Conservation (phyloP, 2,329 filamentous ascomycete genomes). For the Tolypocladium tropicale region DNA sequence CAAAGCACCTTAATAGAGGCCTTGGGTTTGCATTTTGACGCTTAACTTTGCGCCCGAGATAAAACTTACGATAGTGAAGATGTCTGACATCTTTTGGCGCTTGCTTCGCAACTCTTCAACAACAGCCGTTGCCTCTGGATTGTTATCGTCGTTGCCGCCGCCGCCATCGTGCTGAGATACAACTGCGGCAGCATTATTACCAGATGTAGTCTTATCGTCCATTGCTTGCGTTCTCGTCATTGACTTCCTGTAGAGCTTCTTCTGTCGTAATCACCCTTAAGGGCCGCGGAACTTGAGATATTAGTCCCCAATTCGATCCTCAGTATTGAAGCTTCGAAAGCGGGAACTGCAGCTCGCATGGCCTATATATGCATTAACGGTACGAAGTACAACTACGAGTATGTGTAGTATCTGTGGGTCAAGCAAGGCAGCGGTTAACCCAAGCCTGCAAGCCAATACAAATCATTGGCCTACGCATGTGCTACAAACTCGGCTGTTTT, state of each 20-base stretch:
- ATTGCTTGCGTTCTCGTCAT: background rate
- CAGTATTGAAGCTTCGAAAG: background rate
- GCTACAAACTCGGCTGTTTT: background rate
- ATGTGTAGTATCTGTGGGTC: background rate
- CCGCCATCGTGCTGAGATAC: background rate
- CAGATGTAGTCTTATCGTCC: background rate
- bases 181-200: background rate
- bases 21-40: background rate
- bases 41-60: too few relatives aligned
- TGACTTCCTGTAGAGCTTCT: background rate
- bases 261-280: background rate
- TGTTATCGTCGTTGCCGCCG: background rate
- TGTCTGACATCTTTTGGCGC: slow-evolving; percentile 12
- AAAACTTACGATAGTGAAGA: slow-evolving; percentile 15
- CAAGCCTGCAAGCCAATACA: background rate
- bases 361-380: background rate
- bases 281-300: background rate
- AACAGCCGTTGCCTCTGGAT: background rate
- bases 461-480: background rate
- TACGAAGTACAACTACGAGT: too few relatives aligned
- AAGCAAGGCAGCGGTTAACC: background rate
- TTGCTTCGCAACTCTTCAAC: background rate
- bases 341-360: background rate
- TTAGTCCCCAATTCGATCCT: background rate
- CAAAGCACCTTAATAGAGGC: background rate